A percentile compares a stretch with the other conserved stretches of the same genome.
Evolutionary conservation across 2,329 filamentous ascomycete species (phyloP).

Genomic region (Claviceps spartinae): DNA sequence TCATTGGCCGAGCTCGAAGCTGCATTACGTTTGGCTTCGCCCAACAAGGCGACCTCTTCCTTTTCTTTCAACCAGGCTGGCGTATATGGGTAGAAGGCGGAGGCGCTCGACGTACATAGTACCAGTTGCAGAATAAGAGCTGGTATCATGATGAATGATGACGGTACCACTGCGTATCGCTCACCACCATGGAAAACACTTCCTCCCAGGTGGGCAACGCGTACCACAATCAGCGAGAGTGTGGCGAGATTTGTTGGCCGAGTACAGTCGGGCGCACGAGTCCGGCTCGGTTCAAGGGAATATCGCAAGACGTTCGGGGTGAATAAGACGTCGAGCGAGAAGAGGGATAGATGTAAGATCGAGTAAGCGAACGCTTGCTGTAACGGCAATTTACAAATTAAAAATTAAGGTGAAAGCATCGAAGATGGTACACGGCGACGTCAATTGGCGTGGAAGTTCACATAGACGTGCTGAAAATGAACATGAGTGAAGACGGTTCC

Average conservation of each 20-base stretch:
- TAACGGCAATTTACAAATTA: slow-evolving; percentile 6
- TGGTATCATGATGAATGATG: slow-evolving; percentile 26
- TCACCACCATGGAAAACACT: not conserved
- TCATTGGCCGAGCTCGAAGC: slow-evolving; percentile 5
- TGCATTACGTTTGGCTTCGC: slow-evolving; percentile 14
- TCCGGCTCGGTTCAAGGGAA: not conserved
- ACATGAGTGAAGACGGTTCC: slow-evolving; percentile 5
- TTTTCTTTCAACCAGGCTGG: slow-evolving; percentile 23
- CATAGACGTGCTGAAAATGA: slow-evolving; percentile 4
- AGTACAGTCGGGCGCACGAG: not conserved
- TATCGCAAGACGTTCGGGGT: not conserved
- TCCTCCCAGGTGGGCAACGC: not conserved
- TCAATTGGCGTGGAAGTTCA: not conserved
- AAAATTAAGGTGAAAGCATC: slow-evolving; percentile 8
- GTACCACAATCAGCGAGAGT: not conserved
- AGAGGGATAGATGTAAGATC: not conserved
- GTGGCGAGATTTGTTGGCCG: not conserved
- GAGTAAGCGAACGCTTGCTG: not conserved
- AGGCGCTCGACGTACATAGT: slow-evolving; percentile 30
- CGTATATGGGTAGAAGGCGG: slow-evolving; percentile 35
- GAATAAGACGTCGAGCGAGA: not conserved
- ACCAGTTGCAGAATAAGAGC: slow-evolving; percentile 28
- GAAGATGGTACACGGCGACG: not conserved
- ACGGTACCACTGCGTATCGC: slow-evolving; percentile 1
- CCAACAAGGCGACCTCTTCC: slow-evolving; percentile 9